Percentiles rank a stretch among this genome's conserved stretches.
phyloP scores from a whole-genome alignment of 495 filamentous ascomycete genomes.

The Trichodelitschia bisporula region DNA sequence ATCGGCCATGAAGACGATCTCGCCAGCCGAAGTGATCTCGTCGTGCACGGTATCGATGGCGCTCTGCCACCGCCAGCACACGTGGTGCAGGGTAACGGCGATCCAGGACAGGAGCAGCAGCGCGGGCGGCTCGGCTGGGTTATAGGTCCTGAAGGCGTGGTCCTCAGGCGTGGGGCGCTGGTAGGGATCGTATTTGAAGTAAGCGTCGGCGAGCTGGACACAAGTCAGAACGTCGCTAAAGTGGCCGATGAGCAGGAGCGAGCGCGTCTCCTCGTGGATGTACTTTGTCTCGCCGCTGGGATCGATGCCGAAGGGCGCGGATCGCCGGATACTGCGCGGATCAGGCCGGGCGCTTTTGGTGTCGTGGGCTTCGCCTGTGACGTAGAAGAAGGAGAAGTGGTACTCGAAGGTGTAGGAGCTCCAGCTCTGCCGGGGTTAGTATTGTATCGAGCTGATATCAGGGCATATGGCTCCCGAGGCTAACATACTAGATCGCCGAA shows the following conservation, averaged over 20 bases:
- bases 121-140: neutral
- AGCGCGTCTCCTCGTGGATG: constrained; percentile 2
- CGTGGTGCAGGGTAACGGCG: constrained; percentile 2
- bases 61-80: constrained; percentile 2
- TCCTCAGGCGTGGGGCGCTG: neutral
- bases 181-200: constrained; percentile 3
- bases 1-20: constrained; percentile 1
- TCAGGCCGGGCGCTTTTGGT: neutral
- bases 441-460: neutral
- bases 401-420: constrained; percentile 3
- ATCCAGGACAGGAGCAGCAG: constrained; percentile 3
- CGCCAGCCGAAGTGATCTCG: constrained; percentile 1
- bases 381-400: constrained; percentile 3
- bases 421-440: constrained; percentile 1
- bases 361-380: neutral
- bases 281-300: neutral
- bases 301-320: constrained; percentile 2
- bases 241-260: constrained; percentile 2
- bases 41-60: constrained; percentile 3
- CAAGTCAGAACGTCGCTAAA: constrained; percentile 2
- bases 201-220: constrained; percentile 2
- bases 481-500: constrained; percentile 1
- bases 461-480: no score
- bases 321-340: constrained; percentile 1
- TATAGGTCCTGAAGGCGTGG: neutral